Conservation (phyloP, 2,329 filamentous ascomycete genomes). For the Alternaria arborescens region DNA sequence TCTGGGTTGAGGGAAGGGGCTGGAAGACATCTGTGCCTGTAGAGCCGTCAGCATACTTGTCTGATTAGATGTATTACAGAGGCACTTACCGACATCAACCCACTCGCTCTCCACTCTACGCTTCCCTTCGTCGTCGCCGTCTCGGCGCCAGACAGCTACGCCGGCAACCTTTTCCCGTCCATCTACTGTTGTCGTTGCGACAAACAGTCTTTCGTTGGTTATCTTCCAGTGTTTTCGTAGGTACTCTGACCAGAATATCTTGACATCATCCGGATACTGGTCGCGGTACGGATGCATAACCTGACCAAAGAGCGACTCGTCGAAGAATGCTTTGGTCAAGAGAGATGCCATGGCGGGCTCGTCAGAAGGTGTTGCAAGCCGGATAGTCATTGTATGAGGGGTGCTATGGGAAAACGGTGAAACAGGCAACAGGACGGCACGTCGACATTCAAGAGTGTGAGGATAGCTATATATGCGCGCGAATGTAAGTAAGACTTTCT, state of each 20-base stretch:
- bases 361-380: constrained; percentile 27
- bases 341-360: constrained; percentile 29
- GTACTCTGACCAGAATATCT: constrained; percentile 34
- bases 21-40: constrained; percentile 12
- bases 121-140: constrained; percentile 28
- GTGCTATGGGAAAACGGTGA: neutral
- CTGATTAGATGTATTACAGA: neutral
- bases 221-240: constrained; percentile 27
- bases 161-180: constrained; percentile 26
- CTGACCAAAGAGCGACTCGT: constrained; percentile 41
- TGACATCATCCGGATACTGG: constrained; percentile 35
- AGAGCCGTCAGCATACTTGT: neutral
- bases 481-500: neutral
- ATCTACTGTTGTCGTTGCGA: constrained; percentile 16
- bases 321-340: constrained; percentile 37
- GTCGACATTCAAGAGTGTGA: neutral
- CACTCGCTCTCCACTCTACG: constrained; percentile 20
- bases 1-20: constrained; percentile 16
- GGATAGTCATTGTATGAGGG: constrained; percentile 25
- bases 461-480: neutral
- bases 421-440: neutral
- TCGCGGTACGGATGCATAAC: constrained; percentile 40
- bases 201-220: constrained; percentile 20
- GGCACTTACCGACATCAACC: constrained; percentile 23
- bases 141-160: constrained; percentile 33